A percentile compares a stretch with the other conserved stretches of the same genome.
phyloP scores from a whole-genome alignment of 371 early-diverging fungal genomes.

The Rhizopus delemar region DNA sequence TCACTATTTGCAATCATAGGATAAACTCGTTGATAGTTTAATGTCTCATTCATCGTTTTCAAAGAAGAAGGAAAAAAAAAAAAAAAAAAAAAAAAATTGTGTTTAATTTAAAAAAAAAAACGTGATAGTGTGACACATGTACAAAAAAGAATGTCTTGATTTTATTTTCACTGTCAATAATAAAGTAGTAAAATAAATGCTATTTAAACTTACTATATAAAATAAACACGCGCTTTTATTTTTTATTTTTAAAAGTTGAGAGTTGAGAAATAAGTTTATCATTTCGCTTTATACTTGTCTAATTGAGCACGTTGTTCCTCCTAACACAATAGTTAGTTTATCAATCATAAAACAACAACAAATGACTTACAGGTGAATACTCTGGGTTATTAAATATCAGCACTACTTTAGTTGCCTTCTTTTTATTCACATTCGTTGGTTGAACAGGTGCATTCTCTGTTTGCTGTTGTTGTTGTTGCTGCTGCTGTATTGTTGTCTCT shows the following conservation, averaged over 20 bases:
- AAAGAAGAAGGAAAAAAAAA: background rate
- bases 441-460: background rate
- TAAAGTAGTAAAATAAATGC: background rate
- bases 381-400: slow-evolving; percentile 46
- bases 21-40: slow-evolving; percentile 36
- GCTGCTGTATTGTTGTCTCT: slow-evolving; percentile 66
- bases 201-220: background rate
- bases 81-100: background rate
- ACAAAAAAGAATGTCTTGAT: background rate
- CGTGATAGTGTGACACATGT: background rate
- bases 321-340: slow-evolving; percentile 7
- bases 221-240: background rate
- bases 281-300: slow-evolving; percentile 21
- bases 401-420: slow-evolving; percentile 42
- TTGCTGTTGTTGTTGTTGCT: slow-evolving; percentile 17
- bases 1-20: slow-evolving; percentile 41
- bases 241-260: background rate
- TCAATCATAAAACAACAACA: background rate
- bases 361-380: slow-evolving; percentile 40
- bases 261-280: background rate
- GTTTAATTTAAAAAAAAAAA: background rate
- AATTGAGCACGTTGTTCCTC: slow-evolving; percentile 32
- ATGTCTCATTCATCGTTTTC: too few species aligned
- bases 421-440: slow-evolving; percentile 33
- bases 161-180: background rate